Conservation (phyloP, 2,329 filamentous ascomycete genomes). For the Stemphylium vesicarium region DNA sequence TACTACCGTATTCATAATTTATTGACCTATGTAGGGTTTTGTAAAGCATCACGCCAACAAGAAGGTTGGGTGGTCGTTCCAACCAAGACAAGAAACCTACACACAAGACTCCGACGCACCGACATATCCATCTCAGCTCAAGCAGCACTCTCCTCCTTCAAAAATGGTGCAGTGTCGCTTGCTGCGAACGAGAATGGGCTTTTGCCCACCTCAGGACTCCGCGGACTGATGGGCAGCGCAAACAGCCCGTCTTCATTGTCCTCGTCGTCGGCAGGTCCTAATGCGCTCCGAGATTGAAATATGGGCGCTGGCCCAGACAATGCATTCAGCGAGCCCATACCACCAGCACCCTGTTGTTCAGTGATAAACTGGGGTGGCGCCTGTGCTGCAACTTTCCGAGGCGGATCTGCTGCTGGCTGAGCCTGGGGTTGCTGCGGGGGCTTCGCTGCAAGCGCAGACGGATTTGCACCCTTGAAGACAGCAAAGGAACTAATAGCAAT, state of each 20-base stretch:
- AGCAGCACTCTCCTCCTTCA: conserved; percentile 37
- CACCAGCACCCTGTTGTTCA: conserved; percentile 48
- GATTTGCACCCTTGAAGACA: conserved; percentile 60
- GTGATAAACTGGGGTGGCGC: conserved; percentile 48
- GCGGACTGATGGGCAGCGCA: conserved; percentile 82
- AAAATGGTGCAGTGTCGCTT: conserved; percentile 43
- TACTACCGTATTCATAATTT: background rate
- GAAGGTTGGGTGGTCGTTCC: conserved; percentile 1
- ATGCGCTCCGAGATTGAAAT: conserved; percentile 41
- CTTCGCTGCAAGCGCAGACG: conserved; percentile 51
- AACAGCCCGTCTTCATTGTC: conserved; percentile 83
- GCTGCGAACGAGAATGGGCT: conserved; percentile 74
- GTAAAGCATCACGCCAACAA: conserved; percentile 20
- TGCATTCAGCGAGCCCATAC: conserved; percentile 55
- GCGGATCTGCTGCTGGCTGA: conserved; percentile 26
- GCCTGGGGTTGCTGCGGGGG: conserved; percentile 47
- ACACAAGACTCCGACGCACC: conserved; percentile 5
- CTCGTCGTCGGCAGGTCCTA: conserved; percentile 46
- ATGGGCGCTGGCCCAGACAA: conserved; percentile 43
- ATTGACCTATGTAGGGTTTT: conserved; percentile 2
- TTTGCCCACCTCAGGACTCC: conserved; percentile 83
- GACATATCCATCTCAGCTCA: conserved; percentile 17
- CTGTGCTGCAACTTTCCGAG: conserved; percentile 43
- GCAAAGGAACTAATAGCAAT: conserved; percentile 67
- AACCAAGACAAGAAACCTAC: conserved; percentile 1